These are phyloP conservation scores for Lycium barbarum DNA, from an alignment of 257 asterid species.

Conservation along the genomic window DNA sequence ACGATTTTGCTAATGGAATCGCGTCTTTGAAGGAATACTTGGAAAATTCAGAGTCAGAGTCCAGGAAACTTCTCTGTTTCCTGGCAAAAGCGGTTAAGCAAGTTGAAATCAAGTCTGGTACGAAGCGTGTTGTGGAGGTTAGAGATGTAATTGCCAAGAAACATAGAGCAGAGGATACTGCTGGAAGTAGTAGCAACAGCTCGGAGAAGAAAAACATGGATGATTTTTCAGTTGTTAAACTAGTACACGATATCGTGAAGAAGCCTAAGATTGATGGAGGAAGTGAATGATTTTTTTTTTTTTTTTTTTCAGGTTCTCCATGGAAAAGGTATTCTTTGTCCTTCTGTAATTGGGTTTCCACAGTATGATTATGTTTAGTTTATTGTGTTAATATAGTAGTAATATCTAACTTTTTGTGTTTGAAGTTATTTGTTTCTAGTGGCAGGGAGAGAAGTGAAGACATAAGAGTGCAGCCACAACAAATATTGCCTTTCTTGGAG, in stretches of 20 bases:
- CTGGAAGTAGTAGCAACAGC: slow-evolving; percentile 3
- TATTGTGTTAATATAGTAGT: no score
- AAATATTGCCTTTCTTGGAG: no score
- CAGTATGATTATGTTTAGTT: no score
- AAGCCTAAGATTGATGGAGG: not conserved
- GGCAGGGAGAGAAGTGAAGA: no score
- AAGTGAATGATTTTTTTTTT: no score
- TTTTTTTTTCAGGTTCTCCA: no score
- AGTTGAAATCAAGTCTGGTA: slow-evolving; percentile 20
- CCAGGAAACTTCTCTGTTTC: slow-evolving; percentile 20
- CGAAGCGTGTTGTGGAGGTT: slow-evolving; percentile 14
- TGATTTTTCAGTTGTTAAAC: not conserved
- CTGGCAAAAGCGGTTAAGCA: slow-evolving; percentile 40
- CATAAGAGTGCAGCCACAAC: no score
- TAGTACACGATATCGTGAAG: not conserved
- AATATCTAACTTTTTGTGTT: no score
- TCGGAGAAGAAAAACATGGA: slow-evolving; percentile 26
- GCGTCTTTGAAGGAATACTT: slow-evolving; percentile 27
- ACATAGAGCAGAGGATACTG: slow-evolving; percentile 28
- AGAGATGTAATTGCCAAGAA: not conserved
- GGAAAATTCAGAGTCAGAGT: slow-evolving; percentile 20
- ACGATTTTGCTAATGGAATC: slow-evolving; percentile 38
- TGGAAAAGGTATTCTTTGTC: no score
- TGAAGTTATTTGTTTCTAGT: no score
- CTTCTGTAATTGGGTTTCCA: no score